Percentiles rank a stretch among this genome's conserved stretches.
Conservation (phyloP, 139 green algal species). For the Asterochloris erici region DNA sequence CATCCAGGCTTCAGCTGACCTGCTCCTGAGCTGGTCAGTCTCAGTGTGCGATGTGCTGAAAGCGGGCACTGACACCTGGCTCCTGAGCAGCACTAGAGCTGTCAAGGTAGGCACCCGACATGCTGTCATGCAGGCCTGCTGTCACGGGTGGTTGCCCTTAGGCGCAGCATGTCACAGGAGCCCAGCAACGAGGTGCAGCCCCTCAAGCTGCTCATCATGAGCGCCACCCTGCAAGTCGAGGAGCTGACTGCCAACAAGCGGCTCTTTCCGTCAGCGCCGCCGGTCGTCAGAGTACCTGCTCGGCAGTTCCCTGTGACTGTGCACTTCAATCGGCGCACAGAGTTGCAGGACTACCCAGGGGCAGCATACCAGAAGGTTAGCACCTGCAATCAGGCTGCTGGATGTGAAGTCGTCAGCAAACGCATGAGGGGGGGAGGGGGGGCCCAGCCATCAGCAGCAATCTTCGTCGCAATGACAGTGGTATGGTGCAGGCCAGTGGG, state of each 20-base stretch:
- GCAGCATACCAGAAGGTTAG: conserved; percentile 74
- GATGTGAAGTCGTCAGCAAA: too few species aligned
- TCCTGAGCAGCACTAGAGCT: neutral
- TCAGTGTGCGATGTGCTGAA: too few species aligned
- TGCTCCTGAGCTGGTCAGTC: too few species aligned
- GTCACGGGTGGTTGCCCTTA: conserved; percentile 79
- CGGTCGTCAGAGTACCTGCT: conserved; percentile 69
- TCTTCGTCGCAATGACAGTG: too few species aligned
- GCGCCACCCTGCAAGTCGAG: conserved; percentile 79
- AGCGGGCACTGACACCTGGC: too few species aligned
- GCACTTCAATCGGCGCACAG: conserved; percentile 84
- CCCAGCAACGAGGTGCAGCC: conserved; percentile 30
- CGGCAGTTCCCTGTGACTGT: conserved; percentile 92
- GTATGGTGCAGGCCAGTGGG: too few species aligned
- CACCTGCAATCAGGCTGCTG: neutral
- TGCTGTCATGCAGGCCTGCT: conserved; percentile 70
- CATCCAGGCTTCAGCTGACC: too few species aligned
- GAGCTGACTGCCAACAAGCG: conserved; percentile 81
- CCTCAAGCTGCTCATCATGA: conserved; percentile 97
- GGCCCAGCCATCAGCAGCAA: too few species aligned
- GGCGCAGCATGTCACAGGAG: conserved; percentile 52
- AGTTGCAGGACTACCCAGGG: conserved; percentile 81
- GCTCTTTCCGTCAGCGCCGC: conserved; percentile 73
- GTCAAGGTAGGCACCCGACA: neutral
- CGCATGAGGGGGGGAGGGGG: too few species aligned